Base-by-base conservation (phyloP, 176 grass and related monocot species). In the Metroxylon sagu region DNA sequence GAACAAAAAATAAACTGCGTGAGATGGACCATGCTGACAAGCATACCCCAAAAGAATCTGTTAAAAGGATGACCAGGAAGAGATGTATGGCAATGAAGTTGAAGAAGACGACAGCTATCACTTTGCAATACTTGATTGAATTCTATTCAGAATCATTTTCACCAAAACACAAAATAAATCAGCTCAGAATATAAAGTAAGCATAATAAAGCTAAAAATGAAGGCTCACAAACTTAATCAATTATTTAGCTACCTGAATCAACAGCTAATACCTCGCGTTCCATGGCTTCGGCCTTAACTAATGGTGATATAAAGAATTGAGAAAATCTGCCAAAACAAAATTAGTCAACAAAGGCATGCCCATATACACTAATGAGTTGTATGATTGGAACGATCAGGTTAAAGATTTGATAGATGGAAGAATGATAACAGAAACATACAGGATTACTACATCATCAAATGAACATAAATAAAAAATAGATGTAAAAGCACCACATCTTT, bases 241-340 rank as follows among this genome's bases (percentile, higher is more conserved):
- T 35, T 17, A 76, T 52, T 73, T 65, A 68, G 5, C 8, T 8
- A 96, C 92, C 92, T 51, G 92, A 96, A 78, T 96, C 92, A 59
- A 96, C 83, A 56, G 87, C 92, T 72, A 87, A 74, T 57, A 96
- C 80, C 57, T 96, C 92, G 56, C 92, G 92, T 43, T 90, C 92
- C 86, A 96, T 90, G 69, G 92, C 92, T 66, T 96, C 92, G 31
- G 80, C 75, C 68, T 96, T 96, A 70, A 96, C 74, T 79, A 96
- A 84, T 25, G 92, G 92, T 50, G 92, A 96, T 75, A 96, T 75
- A 80, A 96, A 96, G 75, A 96, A 90, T 56, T 96, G 86, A 70
- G 80, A 90, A 82, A 96, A 96, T 74, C 92, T 96, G 53, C 35
- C 35, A 43, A 43, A 52, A 61, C 18, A 26, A 69, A 79, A 62